Evolutionary conservation across 129 eudicot species (phyloP), one percentile per base, ranked within the genome.

Genomic region (Lactuca sativa): DNA sequence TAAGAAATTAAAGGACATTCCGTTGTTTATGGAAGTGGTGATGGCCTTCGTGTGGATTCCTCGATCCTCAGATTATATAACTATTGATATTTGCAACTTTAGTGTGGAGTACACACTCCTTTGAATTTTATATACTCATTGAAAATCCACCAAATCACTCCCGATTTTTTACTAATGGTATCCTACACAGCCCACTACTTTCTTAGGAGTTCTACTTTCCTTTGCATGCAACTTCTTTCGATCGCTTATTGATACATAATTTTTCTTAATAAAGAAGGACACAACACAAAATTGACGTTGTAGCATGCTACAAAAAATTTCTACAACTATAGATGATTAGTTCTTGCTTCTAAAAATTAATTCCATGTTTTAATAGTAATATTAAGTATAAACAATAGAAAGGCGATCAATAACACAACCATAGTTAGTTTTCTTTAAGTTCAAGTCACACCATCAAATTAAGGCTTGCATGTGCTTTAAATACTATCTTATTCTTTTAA

Each of bases 51-150:
- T 73, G 70, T 73, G 64, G 7, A 72, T 67, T 51, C 62, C 62
- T 54, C 62, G n/a, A 5, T 53, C 79, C 52, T 10, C 15, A 34
- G 30, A 49, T 31, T 75, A 57, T 56, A 15, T 12, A 47, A 10
- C 7, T 47, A 11, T 57, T 15, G 10, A 57, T 17, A 8, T 43
- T 67, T 59, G 53, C 49, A 48, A 59, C 80, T 75, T 48, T 15
- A 49, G 33, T 67, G 80, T 76, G 80, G 80, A 76, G 17, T 32
- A 63, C 80, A 76, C 74, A 76, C 74, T 59, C 63, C 59, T 36
- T 44, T 55, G 64, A 59, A 21, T 76, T 18, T 68, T 68, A 60
- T 76, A 76, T 9, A 51, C 5, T 5, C 33, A 38, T 3, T 49
- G 15, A 51, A n/a, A 21, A 49, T 66, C 3, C 6, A 16, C 48